phyloP scores from a whole-genome alignment of 2,329 filamentous ascomycete genomes.

The Calonectria fujianensis region DNA sequence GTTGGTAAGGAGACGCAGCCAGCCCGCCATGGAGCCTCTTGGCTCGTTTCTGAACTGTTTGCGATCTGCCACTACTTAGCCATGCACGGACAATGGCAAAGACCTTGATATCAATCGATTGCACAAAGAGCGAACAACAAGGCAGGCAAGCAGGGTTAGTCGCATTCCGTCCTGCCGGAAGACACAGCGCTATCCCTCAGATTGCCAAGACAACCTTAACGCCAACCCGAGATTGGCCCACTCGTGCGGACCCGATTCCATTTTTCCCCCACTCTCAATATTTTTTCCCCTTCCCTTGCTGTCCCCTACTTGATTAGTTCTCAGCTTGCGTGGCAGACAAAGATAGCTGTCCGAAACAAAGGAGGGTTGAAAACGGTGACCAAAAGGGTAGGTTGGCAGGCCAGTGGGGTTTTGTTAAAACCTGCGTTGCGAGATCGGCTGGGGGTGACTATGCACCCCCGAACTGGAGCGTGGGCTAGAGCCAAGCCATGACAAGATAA shows the following conservation, averaged over 20 bases:
- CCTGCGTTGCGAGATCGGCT: slow-evolving; percentile 37
- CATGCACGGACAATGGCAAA: slow-evolving; percentile 24
- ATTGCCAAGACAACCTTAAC: slow-evolving; percentile 51
- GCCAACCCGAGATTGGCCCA: slow-evolving; percentile 44
- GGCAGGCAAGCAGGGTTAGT: slow-evolving; percentile 28
- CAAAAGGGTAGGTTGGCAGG: slow-evolving; percentile 43
- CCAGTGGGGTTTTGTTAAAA: slow-evolving; percentile 28
- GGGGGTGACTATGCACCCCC: slow-evolving; percentile 21
- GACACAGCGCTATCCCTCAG: slow-evolving; percentile 40
- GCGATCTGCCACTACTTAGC: slow-evolving; percentile 11
- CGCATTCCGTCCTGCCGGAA: slow-evolving; percentile 45
- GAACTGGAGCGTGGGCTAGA: slow-evolving; percentile 4
- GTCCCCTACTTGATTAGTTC: slow-evolving; percentile 33
- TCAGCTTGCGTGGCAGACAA: slow-evolving; percentile 31
- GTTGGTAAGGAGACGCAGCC: not conserved
- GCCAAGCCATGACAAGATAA: slow-evolving; percentile 38
- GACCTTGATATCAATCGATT: slow-evolving; percentile 30
- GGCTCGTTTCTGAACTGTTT: slow-evolving; percentile 17
- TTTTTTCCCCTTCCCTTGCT: slow-evolving; percentile 38
- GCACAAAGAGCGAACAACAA: slow-evolving; percentile 28
- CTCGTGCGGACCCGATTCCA: slow-evolving; percentile 35
- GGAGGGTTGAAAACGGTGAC: slow-evolving; percentile 50
- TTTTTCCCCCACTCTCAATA: slow-evolving; percentile 43
- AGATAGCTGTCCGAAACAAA: slow-evolving; percentile 35
- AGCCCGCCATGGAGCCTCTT: slow-evolving; percentile 18